Base-by-base conservation (phyloP, 2,329 filamentous ascomycete genomes). In the Chaetomiaceae sp. region DNA sequence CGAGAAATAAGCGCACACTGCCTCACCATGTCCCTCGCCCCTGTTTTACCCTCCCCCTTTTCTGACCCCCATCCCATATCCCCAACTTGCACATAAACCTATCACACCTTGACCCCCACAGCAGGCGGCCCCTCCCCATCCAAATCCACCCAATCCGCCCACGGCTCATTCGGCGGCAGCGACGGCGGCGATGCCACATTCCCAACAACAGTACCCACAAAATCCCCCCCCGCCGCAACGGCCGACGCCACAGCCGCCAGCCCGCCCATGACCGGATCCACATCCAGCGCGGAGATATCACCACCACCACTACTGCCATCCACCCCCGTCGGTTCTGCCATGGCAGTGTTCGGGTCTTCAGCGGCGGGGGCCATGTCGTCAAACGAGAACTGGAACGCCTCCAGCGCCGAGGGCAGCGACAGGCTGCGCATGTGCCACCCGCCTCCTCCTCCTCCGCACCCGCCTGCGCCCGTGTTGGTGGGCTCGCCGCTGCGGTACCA, bases 91-190 rank as follows among this genome's bases (percentile, higher is more conserved):
- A n/a, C n/a, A n/a, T n/a, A n/a, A n/a, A n/a, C n/a, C n/a, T n/a
- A 24, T 35, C 19, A 46, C 8, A 40, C 43, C 30, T 30, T 15
- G 2, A 36, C 44, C 24, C 24, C 42, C 42, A 45, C 15, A 7
- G 15, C 5, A 12, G 27, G 4, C 7, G 18, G n/a, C 18, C 11
- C 36, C 20, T 36, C 43, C n/a, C 26, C 45, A 17, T 47, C 45
- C 10, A 47, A 9, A 27, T 47, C 26, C 7, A 47, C 19, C 45
- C 45, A 47, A 1, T 42, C 33, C 2, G 45, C 20, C 45, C 38
- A 42, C 33, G 34, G 34, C 26, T 38, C 45, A 6, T 11, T n/a
- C 12, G 18, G 22, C 19, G n/a, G 6, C 15, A 10, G 6, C 14
- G 27, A 12, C 12, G 17, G 3, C 22, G 30, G 12, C 19, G 40